Percentiles rank a stretch among this genome's conserved stretches.
These are phyloP conservation scores for Batkoa obscura DNA, from an alignment of 371 early-diverging fungal species.

Conservation along the genomic window DNA sequence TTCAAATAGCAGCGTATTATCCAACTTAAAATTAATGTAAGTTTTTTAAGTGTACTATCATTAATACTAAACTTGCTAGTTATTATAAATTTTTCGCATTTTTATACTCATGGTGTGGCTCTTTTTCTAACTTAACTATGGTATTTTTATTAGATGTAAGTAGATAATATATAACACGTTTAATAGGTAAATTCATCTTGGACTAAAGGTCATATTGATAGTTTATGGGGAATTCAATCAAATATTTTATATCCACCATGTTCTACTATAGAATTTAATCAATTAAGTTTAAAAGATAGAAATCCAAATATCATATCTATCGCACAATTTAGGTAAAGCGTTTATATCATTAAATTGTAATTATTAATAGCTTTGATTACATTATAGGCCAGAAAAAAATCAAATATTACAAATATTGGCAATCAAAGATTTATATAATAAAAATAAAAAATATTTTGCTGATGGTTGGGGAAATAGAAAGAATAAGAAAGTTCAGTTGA, in stretches of 20 bases:
- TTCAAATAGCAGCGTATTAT: too few species aligned
- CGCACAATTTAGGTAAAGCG: constrained; percentile 65
- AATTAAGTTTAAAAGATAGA: constrained; percentile 24
- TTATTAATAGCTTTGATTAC: constrained; percentile 4
- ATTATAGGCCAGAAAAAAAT: constrained; percentile 80
- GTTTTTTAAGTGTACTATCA: too few species aligned
- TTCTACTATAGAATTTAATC: too few species aligned
- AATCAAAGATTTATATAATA: too few species aligned
- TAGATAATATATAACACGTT: constrained; percentile 55
- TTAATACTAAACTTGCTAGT: too few species aligned
- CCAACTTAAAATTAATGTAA: too few species aligned
- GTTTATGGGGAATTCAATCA: constrained; percentile 34
- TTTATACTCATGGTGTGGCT: too few species aligned
- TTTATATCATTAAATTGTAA: neutral
- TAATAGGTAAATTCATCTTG: constrained; percentile 87
- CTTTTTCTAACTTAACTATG: too few species aligned
- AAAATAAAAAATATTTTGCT: too few species aligned
- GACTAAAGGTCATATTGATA: constrained; percentile 77
- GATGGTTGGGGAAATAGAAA: too few species aligned
- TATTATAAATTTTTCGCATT: too few species aligned
- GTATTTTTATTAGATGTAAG: too few species aligned
- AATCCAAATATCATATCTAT: constrained; percentile 52
- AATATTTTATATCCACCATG: constrained; percentile 85
- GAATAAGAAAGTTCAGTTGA: constrained; percentile 19
- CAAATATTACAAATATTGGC: constrained; percentile 66